Evolutionary conservation across 2,329 filamentous ascomycete species (phyloP).

Genomic region (Xylariaceae sp.): DNA sequence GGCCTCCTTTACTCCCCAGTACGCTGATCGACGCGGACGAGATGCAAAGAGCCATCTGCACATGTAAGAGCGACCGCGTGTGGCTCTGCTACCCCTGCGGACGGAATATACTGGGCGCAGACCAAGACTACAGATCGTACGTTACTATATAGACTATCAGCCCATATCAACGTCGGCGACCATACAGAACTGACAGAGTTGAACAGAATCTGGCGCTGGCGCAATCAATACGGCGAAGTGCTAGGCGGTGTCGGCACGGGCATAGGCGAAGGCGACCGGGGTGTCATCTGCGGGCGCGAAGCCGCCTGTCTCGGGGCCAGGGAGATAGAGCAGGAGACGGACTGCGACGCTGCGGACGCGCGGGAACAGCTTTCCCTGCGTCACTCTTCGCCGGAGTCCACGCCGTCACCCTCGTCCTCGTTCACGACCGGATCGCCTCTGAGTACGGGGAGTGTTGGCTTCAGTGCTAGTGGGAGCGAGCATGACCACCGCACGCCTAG

Average conservation of each 20-base stretch:
- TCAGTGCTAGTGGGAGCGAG: slow-evolving; percentile 26
- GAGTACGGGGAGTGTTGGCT: slow-evolving; percentile 7
- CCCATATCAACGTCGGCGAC: too few relatives aligned
- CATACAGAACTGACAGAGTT: slow-evolving; percentile 15
- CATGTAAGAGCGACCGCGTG: slow-evolving; percentile 63
- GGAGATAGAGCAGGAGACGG: slow-evolving; percentile 82
- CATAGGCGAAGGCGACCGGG: slow-evolving; percentile 86
- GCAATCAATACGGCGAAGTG: slow-evolving; percentile 81
- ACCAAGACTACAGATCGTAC: slow-evolving; percentile 65
- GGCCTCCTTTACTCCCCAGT: slow-evolving; percentile 52
- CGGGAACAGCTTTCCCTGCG: slow-evolving; percentile 48
- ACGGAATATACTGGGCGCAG: slow-evolving; percentile 67
- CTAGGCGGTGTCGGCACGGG: slow-evolving; percentile 85
- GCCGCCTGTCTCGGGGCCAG: slow-evolving; percentile 76
- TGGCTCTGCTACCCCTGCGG: slow-evolving; percentile 91
- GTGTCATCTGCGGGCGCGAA: slow-evolving; percentile 86
- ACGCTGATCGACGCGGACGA: slow-evolving; percentile 58
- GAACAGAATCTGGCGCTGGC: slow-evolving; percentile 82
- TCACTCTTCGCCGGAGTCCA: slow-evolving; percentile 29
- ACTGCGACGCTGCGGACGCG: slow-evolving; percentile 81
- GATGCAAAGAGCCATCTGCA: slow-evolving; percentile 64
- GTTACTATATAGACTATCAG: too few relatives aligned
- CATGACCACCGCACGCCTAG: slow-evolving; percentile 43
- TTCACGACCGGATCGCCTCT: slow-evolving; percentile 23
- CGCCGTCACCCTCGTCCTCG: slow-evolving; percentile 25